These are phyloP conservation scores for Alternaria triticimaculans DNA, from an alignment of 2,329 filamentous ascomycete species.

Conservation along the genomic window DNA sequence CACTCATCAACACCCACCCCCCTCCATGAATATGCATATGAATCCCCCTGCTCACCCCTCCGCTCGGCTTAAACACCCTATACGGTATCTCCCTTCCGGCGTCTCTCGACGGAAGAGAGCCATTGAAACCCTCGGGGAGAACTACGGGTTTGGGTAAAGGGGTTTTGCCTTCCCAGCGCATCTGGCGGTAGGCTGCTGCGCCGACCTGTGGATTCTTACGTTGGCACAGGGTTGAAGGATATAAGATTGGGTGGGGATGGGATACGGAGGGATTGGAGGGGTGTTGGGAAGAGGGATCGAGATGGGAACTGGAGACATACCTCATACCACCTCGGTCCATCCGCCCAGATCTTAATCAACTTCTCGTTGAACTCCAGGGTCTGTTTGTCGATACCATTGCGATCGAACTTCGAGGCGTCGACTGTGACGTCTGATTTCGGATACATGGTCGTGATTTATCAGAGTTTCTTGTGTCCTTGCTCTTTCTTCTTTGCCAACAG, in stretches of 20 bases:
- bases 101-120: constrained; percentile 61
- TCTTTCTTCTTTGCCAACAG: background rate
- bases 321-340: constrained; percentile 60
- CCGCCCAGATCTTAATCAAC: constrained; percentile 52
- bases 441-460: constrained; percentile 26
- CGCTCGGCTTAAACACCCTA: constrained; percentile 59
- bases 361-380: constrained; percentile 55
- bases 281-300: background rate
- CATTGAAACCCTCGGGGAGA: constrained; percentile 56
- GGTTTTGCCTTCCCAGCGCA: constrained; percentile 62
- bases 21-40: constrained; percentile 65
- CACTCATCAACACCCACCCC: constrained; percentile 56
- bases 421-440: constrained; percentile 51
- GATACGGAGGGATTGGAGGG: background rate
- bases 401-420: constrained; percentile 54
- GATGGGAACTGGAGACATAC: constrained; percentile 32
- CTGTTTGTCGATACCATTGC: constrained; percentile 48
- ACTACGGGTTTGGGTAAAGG: constrained; percentile 56
- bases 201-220: constrained; percentile 49
- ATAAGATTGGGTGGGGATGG: background rate
- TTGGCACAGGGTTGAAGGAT: background rate
- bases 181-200: constrained; percentile 60
- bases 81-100: constrained; percentile 59
- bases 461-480: background rate
- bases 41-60: constrained; percentile 54